Evolutionary conservation across 768 basidiomycete genomes (phyloP).

Genomic region (Pholiota microspora): DNA sequence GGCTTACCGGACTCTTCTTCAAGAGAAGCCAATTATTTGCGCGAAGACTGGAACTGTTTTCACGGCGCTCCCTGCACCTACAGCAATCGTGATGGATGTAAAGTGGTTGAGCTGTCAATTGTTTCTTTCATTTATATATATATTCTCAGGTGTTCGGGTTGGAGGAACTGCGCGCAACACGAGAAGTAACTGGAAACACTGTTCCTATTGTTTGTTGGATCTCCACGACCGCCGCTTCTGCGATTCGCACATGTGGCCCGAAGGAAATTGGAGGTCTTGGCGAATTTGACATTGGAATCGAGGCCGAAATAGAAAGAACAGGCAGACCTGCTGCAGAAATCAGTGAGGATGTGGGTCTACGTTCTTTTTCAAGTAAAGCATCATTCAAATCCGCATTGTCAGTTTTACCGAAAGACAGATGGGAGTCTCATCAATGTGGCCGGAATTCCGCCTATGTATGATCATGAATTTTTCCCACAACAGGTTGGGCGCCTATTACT

Average conservation of each 20-base stretch:
- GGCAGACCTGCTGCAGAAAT: conserved; percentile 3
- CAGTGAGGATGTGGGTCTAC: neutral
- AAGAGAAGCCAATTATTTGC: conserved; percentile 10
- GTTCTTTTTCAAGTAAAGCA: neutral
- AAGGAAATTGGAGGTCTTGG: conserved; percentile 5
- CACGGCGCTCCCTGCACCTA: conserved; percentile 8
- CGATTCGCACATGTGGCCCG: conserved; percentile 1
- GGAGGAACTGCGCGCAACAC: neutral
- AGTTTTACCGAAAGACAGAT: neutral
- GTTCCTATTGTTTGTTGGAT: conserved; percentile 4
- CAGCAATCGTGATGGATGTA: conserved; percentile 10
- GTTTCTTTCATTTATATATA: too few species aligned
- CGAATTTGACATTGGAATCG: neutral
- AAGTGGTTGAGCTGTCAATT: too few species aligned
- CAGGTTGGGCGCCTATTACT: too few species aligned
- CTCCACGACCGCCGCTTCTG: conserved; percentile 1
- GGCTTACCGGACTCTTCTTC: conserved; percentile 7
- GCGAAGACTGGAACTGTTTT: conserved; percentile 6
- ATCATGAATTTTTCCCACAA: conserved; percentile 16
- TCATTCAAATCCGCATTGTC: too few species aligned
- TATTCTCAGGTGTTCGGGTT: conserved; percentile 1
- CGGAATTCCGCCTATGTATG: conserved; percentile 13
- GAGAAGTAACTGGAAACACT: conserved; percentile 1
- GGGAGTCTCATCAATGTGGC: conserved; percentile 1
- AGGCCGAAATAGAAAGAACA: neutral